phyloP scores from a whole-genome alignment of 2,329 filamentous ascomycete genomes.

The Saccharata proteae region DNA sequence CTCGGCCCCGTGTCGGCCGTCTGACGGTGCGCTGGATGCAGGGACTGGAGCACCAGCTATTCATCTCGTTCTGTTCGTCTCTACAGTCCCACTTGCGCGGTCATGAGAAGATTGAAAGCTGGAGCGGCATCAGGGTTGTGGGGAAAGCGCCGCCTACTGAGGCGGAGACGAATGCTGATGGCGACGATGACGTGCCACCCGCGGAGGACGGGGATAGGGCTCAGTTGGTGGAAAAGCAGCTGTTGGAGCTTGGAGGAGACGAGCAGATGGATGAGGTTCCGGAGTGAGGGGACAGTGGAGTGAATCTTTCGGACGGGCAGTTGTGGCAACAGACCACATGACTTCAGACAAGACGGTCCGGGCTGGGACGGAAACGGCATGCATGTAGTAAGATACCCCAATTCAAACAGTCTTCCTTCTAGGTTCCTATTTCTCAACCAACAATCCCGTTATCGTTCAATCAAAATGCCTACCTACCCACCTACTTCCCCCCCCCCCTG shows the following conservation, averaged over 20 bases:
- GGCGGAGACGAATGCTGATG: no score
- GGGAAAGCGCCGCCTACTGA: conserved; percentile 2
- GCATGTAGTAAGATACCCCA: no score
- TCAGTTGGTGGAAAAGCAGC: conserved; percentile 3
- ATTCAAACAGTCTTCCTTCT: not conserved
- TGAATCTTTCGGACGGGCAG: no score
- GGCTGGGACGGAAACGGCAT: no score
- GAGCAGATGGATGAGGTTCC: no score
- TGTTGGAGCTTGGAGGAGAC: not conserved
- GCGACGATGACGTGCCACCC: no score
- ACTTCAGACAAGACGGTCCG: no score
- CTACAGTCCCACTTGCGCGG: no score
- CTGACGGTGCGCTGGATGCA: conserved; percentile 56
- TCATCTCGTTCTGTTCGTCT: conserved; percentile 84
- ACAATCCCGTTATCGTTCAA: not conserved
- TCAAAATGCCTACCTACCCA: not conserved
- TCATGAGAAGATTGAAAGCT: conserved; percentile 42
- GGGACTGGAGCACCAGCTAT: conserved; percentile 60
- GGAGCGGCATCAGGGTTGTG: conserved; percentile 4
- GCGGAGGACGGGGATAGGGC: conserved; percentile 1
- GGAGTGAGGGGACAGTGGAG: no score
- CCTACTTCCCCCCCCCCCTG: not conserved
- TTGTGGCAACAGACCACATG: no score
- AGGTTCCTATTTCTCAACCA: conserved; percentile 1
- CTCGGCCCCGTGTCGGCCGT: conserved; percentile 11